A percentile compares a stretch with the other conserved stretches of the same genome.
Evolutionary conservation across 106 monocot species (phyloP).

Genomic region (Chionographis japonica): DNA sequence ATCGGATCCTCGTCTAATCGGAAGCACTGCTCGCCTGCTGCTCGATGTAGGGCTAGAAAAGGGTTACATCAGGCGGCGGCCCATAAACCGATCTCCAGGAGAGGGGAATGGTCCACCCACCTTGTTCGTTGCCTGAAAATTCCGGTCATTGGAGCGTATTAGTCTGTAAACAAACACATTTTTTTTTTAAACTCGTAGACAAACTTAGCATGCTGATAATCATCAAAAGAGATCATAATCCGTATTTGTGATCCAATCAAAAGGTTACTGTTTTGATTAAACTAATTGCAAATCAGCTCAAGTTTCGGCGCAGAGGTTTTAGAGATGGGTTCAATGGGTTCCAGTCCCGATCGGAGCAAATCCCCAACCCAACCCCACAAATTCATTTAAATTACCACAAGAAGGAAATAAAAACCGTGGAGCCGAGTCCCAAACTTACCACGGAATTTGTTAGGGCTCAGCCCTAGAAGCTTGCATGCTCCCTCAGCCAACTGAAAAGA

Average conservation of each 20-base stretch:
- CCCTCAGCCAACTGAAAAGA: conserved; percentile 77
- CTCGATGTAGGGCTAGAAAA: conserved; percentile 19
- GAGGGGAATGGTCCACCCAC: conserved; percentile 37
- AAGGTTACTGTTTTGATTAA: no score
- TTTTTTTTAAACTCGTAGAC: not conserved
- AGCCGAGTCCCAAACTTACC: conserved; percentile 25
- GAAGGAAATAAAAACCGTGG: not conserved
- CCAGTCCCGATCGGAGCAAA: not conserved
- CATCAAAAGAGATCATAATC: no score
- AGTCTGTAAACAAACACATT: not conserved
- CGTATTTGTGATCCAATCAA: no score
- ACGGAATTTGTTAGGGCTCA: conserved; percentile 32
- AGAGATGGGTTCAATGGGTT: no score
- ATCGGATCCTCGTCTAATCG: no score
- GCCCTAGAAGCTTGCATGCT: conserved; percentile 55
- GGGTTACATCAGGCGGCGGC: conserved; percentile 44
- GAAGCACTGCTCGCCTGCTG: no score
- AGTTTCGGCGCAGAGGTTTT: no score
- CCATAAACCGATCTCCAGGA: conserved; percentile 50
- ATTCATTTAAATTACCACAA: not conserved
- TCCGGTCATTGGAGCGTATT: not conserved
- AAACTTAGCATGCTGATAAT: not conserved
- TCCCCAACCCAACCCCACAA: not conserved
- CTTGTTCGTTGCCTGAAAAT: conserved; percentile 20
- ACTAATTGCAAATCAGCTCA: no score